Base-by-base conservation (phyloP, 2,329 filamentous ascomycete genomes). In the Juglanconis sp. region DNA sequence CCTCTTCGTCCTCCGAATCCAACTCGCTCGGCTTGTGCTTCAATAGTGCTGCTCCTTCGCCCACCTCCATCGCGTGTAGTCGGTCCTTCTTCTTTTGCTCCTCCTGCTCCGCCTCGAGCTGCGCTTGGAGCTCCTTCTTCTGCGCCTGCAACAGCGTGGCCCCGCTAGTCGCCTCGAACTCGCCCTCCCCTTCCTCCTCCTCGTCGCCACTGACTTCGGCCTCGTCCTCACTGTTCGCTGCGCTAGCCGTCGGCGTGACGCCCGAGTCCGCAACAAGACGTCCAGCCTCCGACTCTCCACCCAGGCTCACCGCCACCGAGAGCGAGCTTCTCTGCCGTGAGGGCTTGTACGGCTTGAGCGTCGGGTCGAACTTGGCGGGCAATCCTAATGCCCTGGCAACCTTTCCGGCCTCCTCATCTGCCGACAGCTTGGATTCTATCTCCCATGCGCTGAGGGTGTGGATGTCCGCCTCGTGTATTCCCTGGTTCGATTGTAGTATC, bases 401-500 rank as follows among this genome's bases (percentile, higher is more conserved):
- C 58, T 81, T 80, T 65, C 87, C 85, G 0, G 86, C 86, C 70
- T 89, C 86, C 63, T 86, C 83, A 64, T 87, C 85, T 2, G 83
- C 74, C 1, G 82, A 82, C 47, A 85, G 77, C 46, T 77, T 75
- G 2, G 79, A 75, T 69, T 86, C 82, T 24, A 85, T 75, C 65
- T 84, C 79, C 68, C 84, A 85, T 7, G 76, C 72, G 66, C 77
- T 80, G 65, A 77, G 80, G 42, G 76, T 76, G 59, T 82, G 80
- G 70, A 77, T 81, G 61, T 86, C 81, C 63, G 82, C 82, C 68
- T 86, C 84, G 67, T 87, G 84, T 53, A 77, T 79, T 38, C 82
- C 82, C 49, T 78, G 71, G 8, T 75, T 81, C 67, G 89, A 82
- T 55, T 89, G 85, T 9, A 96, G 77, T 74, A 96, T 92, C 56